phyloP scores from a whole-genome alignment of 805 yeast genomes.

The Kuraishia capsulata region DNA sequence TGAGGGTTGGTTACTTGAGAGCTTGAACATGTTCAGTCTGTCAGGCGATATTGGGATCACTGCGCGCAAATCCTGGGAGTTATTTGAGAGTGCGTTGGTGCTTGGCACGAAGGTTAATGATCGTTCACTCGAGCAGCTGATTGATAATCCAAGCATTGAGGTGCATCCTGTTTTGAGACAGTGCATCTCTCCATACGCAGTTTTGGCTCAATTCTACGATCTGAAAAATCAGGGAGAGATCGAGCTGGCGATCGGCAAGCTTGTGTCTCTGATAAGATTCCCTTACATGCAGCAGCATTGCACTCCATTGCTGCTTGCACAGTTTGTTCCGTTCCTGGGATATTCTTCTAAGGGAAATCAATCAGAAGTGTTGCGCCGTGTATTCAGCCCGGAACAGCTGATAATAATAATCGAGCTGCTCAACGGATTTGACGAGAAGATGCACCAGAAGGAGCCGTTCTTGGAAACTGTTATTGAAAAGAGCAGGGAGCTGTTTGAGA shows the following conservation, averaged over 20 bases:
- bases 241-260: conserved; percentile 16
- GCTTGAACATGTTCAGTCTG: conserved; percentile 53
- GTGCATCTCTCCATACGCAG: conserved; percentile 64
- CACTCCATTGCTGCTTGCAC: conserved; percentile 39
- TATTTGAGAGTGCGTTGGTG: conserved; percentile 52
- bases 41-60: conserved; percentile 48
- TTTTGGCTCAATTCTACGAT: conserved; percentile 41
- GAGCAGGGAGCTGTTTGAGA: conserved; percentile 11
- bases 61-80: conserved; percentile 45
- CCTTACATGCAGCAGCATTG: conserved; percentile 44
- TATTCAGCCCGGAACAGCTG: conserved; percentile 12
- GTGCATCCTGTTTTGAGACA: conserved; percentile 56
- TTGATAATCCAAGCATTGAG: conserved; percentile 15
- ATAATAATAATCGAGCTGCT: conserved; percentile 14
- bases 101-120: conserved; percentile 48
- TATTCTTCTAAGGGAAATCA: neutral
- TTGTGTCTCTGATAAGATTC: conserved; percentile 35
- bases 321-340: conserved; percentile 32
- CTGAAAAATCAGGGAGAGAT: conserved; percentile 16
- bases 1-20: conserved; percentile 37
- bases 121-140: conserved; percentile 21
- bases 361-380: neutral
- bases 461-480: conserved; percentile 3
- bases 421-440: conserved; percentile 12
- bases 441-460: conserved; percentile 1